A percentile compares a stretch with the other conserved stretches of the same genome.
Evolutionary conservation across 345 rosid species (phyloP).

Genomic region (Balakata baccata): DNA sequence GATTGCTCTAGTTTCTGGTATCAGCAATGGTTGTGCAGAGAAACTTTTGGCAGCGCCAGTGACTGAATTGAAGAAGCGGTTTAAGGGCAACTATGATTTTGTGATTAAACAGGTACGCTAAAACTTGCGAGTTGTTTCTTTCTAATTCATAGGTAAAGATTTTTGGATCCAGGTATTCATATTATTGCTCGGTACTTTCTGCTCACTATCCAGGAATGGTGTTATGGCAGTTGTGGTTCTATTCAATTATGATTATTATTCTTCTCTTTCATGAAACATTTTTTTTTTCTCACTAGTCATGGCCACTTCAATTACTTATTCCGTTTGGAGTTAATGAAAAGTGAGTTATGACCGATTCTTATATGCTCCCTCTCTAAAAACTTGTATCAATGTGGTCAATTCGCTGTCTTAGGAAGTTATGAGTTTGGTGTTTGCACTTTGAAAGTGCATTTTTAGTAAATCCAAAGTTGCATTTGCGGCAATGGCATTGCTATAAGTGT

Average conservation of each 20-base stretch:
- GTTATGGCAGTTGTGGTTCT: neutral
- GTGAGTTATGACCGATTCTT: neutral
- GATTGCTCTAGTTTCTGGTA: slow-evolving; percentile 82
- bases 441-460: neutral
- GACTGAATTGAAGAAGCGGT: slow-evolving; percentile 48
- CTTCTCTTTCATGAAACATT: neutral
- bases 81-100: slow-evolving; percentile 77
- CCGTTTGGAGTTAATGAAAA: neutral
- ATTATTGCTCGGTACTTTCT: neutral
- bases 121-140: neutral
- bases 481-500: neutral
- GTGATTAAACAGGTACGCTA: slow-evolving; percentile 68
- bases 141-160: neutral
- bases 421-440: no score
- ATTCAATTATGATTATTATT: neutral
- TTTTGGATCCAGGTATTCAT: neutral
- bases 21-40: slow-evolving; percentile 69
- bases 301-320: neutral
- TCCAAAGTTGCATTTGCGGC: neutral
- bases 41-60: slow-evolving; percentile 46
- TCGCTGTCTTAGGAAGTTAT: no score
- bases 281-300: neutral
- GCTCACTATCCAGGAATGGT: neutral
- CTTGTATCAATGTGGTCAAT: no score
- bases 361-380: neutral